Evolutionary conservation across 2,329 filamentous ascomycete genomes (phyloP).

Genomic region (Diaporthe helianthi): DNA sequence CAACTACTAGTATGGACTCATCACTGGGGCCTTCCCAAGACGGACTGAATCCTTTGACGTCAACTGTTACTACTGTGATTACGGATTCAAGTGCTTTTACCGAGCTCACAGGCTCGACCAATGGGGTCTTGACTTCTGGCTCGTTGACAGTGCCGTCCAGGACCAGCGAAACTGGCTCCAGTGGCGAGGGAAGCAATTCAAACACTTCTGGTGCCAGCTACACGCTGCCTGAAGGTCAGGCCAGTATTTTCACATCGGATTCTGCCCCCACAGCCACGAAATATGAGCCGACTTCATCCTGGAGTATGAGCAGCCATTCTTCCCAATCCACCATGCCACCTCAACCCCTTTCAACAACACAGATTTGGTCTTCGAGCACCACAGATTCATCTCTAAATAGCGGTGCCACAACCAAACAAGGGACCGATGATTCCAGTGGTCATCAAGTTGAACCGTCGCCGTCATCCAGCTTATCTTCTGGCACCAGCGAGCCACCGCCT

Average conservation of each 20-base stretch:
- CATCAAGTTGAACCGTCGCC: neutral
- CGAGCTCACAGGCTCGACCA: neutral
- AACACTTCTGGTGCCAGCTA: neutral
- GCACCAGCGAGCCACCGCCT: neutral
- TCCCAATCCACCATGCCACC: neutral
- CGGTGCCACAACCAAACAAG: neutral
- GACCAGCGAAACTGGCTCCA: too few relatives aligned
- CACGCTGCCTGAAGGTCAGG: neutral
- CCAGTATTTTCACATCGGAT: neutral
- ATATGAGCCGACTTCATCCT: neutral
- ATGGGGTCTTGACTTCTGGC: neutral
- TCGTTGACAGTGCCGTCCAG: neutral
- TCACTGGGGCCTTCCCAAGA: neutral
- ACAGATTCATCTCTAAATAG: too few relatives aligned
- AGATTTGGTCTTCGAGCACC: too few relatives aligned
- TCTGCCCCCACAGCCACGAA: neutral
- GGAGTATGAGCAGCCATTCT: neutral
- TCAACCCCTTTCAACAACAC: neutral
- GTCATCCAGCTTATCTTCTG: neutral
- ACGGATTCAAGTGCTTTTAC: neutral
- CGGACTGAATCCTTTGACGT: neutral
- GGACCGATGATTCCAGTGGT: too few relatives aligned
- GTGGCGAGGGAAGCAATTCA: too few relatives aligned
- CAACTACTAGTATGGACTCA: neutral
- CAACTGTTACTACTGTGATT: neutral